These are phyloP conservation scores for Rubia balearica DNA, from an alignment of 305 asterid species.

Conservation along the genomic window DNA sequence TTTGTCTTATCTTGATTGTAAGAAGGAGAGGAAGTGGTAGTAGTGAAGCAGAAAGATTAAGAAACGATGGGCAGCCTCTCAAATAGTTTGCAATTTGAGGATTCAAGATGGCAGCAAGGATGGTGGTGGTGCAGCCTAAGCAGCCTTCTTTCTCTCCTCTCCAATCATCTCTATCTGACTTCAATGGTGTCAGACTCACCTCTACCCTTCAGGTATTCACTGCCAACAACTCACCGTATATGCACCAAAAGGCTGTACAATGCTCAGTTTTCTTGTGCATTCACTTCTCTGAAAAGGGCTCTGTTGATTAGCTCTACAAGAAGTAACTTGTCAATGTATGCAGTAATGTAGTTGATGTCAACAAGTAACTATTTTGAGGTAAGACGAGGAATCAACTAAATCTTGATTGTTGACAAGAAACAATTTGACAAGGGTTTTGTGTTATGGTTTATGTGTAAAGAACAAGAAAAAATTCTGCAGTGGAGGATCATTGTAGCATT, in stretches of 20 bases:
- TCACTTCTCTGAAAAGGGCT: no score
- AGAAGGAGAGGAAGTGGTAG: conserved; percentile 38
- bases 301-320: no score
- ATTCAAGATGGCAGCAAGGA: conserved; percentile 49
- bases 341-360: no score
- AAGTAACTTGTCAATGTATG: no score
- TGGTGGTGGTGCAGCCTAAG: conserved; percentile 65
- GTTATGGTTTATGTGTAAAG: no score
- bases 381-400: no score
- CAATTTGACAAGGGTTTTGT: no score
- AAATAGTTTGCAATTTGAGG: conserved; percentile 6
- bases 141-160: conserved; percentile 53
- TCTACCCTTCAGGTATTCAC: conserved; percentile 27
- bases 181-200: conserved; percentile 51
- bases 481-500: background rate
- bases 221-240: background rate
- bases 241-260: no score
- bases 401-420: no score
- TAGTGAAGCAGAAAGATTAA: conserved; percentile 15
- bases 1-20: conserved; percentile 60
- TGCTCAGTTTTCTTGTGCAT: no score
- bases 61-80: conserved; percentile 19
- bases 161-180: conserved; percentile 69
- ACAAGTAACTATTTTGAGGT: no score
- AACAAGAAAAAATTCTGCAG: background rate